These are phyloP conservation scores for Paraleonurus japonicus DNA, from an alignment of 257 asterid genomes.

Conservation along the genomic window DNA sequence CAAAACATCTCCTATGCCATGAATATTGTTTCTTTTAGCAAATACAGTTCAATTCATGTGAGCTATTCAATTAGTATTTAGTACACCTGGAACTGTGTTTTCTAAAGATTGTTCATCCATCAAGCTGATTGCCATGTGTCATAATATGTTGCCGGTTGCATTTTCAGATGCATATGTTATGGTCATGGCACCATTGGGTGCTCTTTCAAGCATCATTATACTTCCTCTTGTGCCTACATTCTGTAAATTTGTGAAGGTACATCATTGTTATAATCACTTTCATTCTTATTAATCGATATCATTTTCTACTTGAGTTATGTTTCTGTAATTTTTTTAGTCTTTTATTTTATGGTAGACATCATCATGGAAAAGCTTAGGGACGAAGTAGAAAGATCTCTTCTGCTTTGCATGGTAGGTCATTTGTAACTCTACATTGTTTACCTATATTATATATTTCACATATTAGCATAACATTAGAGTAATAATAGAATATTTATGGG, in stretches of 20 bases:
- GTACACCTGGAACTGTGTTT: neutral
- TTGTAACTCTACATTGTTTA: constrained; percentile 8
- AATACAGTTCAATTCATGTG: neutral
- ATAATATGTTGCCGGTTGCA: neutral
- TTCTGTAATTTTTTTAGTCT: constrained; percentile 1
- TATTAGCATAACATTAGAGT: neutral
- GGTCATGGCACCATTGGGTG: constrained; percentile 54
- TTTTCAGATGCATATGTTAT: constrained; percentile 47
- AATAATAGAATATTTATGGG: neutral
- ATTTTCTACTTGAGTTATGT: constrained; percentile 5
- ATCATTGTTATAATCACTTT: constrained; percentile 4
- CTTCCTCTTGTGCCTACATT: constrained; percentile 48
- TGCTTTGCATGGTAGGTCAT: constrained; percentile 43
- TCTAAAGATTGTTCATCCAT: neutral
- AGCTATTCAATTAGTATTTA: constrained; percentile 2
- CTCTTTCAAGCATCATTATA: constrained; percentile 40
- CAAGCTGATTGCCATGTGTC: constrained; percentile 5
- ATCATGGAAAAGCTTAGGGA: constrained; percentile 39
- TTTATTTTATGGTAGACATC: constrained; percentile 33
- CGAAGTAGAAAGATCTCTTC: constrained; percentile 31
- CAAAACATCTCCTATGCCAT: neutral
- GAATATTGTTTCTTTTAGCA: neutral
- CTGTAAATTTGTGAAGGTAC: constrained; percentile 44
- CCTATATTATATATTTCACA: neutral
- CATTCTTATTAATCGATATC: neutral